phyloP scores from a whole-genome alignment of 768 basidiomycete genomes.

The Tulasnella sp. region DNA sequence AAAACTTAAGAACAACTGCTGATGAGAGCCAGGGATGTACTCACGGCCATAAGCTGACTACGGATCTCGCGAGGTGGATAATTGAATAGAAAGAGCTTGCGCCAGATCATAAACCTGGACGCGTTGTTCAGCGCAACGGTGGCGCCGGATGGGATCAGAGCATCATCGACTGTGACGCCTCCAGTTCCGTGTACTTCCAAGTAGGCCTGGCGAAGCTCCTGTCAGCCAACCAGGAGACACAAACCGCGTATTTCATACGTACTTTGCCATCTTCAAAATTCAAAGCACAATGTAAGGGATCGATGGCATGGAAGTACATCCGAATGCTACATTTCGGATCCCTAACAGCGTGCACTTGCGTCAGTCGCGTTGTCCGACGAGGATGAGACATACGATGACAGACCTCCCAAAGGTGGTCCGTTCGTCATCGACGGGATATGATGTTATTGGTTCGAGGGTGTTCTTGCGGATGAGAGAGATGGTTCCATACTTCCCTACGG shows the following conservation, averaged over 20 bases:
- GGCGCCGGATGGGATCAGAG: constrained; percentile 15
- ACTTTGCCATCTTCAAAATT: constrained; percentile 57
- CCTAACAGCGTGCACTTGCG: constrained; percentile 19
- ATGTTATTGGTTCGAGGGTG: constrained; percentile 38
- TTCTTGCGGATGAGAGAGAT: constrained; percentile 45
- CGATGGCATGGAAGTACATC: constrained; percentile 55
- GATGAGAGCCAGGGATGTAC: not conserved
- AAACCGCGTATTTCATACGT: constrained; percentile 11
- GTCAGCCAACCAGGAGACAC: not conserved
- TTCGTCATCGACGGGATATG: constrained; percentile 61
- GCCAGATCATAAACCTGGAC: constrained; percentile 54
- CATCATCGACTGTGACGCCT: constrained; percentile 51
- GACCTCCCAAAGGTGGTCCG: constrained; percentile 50
- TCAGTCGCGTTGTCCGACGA: not conserved
- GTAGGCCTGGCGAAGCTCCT: constrained; percentile 40
- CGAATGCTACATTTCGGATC: constrained; percentile 53
- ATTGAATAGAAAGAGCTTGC: constrained; percentile 57
- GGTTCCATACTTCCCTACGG: constrained; percentile 56
- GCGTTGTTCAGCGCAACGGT: constrained; percentile 56
- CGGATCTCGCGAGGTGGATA: constrained; percentile 68
- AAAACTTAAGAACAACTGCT: not conserved
- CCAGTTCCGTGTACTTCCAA: constrained; percentile 46
- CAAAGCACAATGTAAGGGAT: constrained; percentile 53
- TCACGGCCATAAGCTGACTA: constrained; percentile 27
- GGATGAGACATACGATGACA: not conserved